Evolutionary conservation across 352 stramenopile genomes (phyloP), one percentile per base, ranked within the genome.

Genomic region (Pythium rhizo-oryzae): DNA sequence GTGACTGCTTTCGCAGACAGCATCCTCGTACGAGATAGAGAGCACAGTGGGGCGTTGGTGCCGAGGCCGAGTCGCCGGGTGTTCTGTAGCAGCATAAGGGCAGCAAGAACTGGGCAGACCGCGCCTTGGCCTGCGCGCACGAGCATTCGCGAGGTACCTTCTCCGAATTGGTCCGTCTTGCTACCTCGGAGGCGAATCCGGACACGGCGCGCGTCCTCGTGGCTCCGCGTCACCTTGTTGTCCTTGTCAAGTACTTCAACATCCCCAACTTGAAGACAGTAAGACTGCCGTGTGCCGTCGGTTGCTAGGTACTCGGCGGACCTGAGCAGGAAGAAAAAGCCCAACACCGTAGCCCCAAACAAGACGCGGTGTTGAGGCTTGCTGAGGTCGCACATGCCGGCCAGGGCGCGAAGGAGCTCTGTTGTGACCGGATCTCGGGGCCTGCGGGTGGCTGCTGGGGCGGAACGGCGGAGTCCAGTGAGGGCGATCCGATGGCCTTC

Each of bases 301-400:
- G 19, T 62, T 58, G 16, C 33, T 1, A 77, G 52, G 16, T 71
- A 72, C 25, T 79, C 65, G 0, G 61, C 74, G 6, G 59, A 39
- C 0, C 65, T 28, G 0, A 79, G 41, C 0, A 77, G 59, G 43
- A 79, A 77, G 53, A 72, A 77, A 44, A 62, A 79, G 16, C 24
- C 69, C 7, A 75, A 47, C 1, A 79, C 21, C 12, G 23, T 54
- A 59, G 35, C 58, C 73, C 63, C 74, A 80, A 23, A 75, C 35
- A 2, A 77, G 59, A 1, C 61, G 70, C 18, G 35, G 35, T 76
- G 56, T 0, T 52, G 61, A 0, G 70, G 59, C 44, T 37, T 37
- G 12, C 35, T 23, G 0, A 71, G 0, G 23, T 72, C 37, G 21
- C 67, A 28, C 3, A 8, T 24, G 9, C 50, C 8, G 9, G 59